These are phyloP conservation scores for Nadsonia commutata DNA, from an alignment of 1,139 yeast species.

Conservation along the genomic window DNA sequence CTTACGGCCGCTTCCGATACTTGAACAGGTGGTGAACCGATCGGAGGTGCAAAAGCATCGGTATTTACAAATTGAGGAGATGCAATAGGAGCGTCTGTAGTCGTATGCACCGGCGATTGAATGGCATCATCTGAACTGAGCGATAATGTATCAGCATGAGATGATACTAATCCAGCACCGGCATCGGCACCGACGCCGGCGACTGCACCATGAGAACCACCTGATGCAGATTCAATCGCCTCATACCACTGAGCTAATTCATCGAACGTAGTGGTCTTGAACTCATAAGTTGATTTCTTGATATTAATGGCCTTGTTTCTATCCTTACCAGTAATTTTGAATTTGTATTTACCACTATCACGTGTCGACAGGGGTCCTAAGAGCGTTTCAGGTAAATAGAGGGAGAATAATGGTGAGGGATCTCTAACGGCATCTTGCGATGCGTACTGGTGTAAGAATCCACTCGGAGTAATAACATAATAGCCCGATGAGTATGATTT, in stretches of 20 bases:
- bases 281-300: conserved; percentile 27
- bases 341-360: conserved; percentile 26
- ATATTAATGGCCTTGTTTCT: conserved; percentile 20
- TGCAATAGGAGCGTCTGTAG: too few relatives aligned
- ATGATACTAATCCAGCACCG: too few relatives aligned
- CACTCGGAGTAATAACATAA: conserved; percentile 32
- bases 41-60: too few relatives aligned
- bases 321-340: conserved; percentile 32
- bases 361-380: conserved; percentile 25
- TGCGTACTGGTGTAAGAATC: conserved; percentile 32
- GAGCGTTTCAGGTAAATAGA: conserved; percentile 33
- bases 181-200: conserved; percentile 6
- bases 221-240: conserved; percentile 25
- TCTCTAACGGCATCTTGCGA: conserved; percentile 28
- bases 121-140: too few relatives aligned
- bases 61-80: too few relatives aligned
- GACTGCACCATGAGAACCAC: conserved; percentile 10
- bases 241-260: conserved; percentile 33
- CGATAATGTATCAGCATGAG: too few relatives aligned
- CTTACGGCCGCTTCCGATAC: too few relatives aligned
- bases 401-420: conserved; percentile 30
- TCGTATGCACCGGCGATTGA: too few relatives aligned
- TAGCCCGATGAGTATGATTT: conserved; percentile 27
- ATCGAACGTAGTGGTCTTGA: conserved; percentile 31
- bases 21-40: too few relatives aligned